Evolutionary conservation across 441 rosid species (phyloP).

Genomic region (Erodium trifolium): DNA sequence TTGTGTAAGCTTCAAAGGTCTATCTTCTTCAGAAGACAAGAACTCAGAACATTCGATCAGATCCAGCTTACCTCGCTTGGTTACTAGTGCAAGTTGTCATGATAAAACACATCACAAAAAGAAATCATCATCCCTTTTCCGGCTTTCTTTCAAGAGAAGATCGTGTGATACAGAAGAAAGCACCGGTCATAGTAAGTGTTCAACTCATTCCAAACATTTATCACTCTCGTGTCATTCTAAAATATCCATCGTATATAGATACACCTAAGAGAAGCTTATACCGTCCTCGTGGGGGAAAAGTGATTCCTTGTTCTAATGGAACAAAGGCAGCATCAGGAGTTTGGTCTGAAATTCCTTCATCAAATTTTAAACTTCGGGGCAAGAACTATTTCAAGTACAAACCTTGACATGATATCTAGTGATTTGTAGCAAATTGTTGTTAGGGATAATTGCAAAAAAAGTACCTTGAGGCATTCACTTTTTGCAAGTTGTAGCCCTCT

Average conservation of each 20-base stretch:
- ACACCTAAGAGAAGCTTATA: slow-evolving; percentile 44
- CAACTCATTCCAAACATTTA: neutral
- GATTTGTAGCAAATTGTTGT: no score
- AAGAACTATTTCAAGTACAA: slow-evolving; percentile 69
- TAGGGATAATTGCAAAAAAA: no score
- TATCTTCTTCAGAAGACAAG: no score
- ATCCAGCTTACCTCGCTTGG: slow-evolving; percentile 43
- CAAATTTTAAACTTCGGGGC: slow-evolving; percentile 75
- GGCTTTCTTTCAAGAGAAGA: slow-evolving; percentile 76
- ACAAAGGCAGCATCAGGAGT: slow-evolving; percentile 49
- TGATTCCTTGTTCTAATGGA: slow-evolving; percentile 37
- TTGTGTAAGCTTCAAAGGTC: no score
- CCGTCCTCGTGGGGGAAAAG: slow-evolving; percentile 48
- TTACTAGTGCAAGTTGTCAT: slow-evolving; percentile 61
- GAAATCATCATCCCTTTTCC: slow-evolving; percentile 43
- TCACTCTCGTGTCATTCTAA: neutral
- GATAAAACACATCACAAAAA: slow-evolving; percentile 49
- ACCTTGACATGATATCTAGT: no score
- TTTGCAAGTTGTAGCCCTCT: no score
- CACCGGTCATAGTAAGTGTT: slow-evolving; percentile 40
- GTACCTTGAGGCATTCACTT: no score
- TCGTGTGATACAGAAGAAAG: slow-evolving; percentile 72
- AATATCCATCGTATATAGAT: slow-evolving; percentile 23
- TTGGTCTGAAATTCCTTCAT: slow-evolving; percentile 74
- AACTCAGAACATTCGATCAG: slow-evolving; percentile 24